These are phyloP conservation scores for Penicillium sp. DNA, from an alignment of 2,329 filamentous ascomycete genomes.

Conservation along the genomic window DNA sequence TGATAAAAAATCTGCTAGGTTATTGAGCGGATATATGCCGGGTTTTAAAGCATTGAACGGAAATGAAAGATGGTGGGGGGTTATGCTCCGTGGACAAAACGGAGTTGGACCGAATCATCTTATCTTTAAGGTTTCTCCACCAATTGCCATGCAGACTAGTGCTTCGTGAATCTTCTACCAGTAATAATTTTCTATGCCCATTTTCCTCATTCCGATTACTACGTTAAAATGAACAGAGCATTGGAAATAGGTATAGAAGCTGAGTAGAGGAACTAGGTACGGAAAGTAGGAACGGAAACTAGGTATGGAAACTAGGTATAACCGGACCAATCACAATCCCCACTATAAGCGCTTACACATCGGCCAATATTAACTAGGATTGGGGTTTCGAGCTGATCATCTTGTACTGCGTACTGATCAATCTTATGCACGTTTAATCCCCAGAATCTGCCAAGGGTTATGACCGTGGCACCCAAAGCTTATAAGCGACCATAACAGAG, in stretches of 20 bases:
- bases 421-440: neutral
- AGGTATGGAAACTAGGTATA: neutral
- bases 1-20: neutral
- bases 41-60: neutral
- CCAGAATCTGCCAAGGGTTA: neutral
- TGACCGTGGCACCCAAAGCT: neutral
- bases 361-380: neutral
- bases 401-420: neutral
- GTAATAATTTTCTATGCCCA: no score
- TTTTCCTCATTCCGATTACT: neutral
- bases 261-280: no score
- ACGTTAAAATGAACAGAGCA: no score
- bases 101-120: neutral
- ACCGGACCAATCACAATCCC: neutral
- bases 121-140: conserved; percentile 8
- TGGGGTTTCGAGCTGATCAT: neutral
- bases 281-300: neutral
- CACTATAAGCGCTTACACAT: neutral
- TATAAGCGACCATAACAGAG: neutral
- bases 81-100: neutral
- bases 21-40: neutral
- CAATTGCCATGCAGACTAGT: conserved; percentile 1
- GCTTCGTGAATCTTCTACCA: neutral
- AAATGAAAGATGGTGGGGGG: neutral
- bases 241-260: neutral